Percentiles rank a stretch among this genome's conserved stretches.
Conservation (phyloP, 225 moss, liverwort and hornwort species). For the Ulota crispa region DNA sequence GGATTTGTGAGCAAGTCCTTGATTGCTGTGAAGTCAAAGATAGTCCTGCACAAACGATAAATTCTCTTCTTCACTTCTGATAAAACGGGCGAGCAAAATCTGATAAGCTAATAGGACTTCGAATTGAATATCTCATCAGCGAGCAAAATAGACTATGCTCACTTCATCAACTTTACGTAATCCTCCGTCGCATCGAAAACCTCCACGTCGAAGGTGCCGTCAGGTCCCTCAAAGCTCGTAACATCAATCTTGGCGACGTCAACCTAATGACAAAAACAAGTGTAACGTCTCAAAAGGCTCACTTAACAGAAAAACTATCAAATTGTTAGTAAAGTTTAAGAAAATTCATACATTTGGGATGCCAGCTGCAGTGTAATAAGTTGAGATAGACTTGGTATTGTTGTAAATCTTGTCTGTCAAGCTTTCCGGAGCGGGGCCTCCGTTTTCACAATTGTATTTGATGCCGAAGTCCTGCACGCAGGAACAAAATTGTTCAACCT, state of each 20-base stretch:
- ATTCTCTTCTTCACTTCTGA: neutral
- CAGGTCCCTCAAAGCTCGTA: slow-evolving; percentile 73
- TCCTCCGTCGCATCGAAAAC: slow-evolving; percentile 94
- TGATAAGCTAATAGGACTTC: neutral
- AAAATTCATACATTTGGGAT: slow-evolving; percentile 67
- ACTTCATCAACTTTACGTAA: slow-evolving; percentile 90
- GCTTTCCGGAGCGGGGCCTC: slow-evolving; percentile 90
- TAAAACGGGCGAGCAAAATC: neutral
- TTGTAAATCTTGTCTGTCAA: slow-evolving; percentile 81
- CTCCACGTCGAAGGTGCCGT: slow-evolving; percentile 75
- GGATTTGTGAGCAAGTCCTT: slow-evolving; percentile 72
- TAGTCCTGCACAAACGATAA: slow-evolving; percentile 43
- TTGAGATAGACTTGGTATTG: slow-evolving; percentile 70
- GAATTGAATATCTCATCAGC: neutral
- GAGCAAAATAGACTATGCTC: slow-evolving; percentile 17
- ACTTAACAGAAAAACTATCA: neutral
- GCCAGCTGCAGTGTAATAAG: slow-evolving; percentile 69
- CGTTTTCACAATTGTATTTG: slow-evolving; percentile 98
- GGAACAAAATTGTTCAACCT: neutral
- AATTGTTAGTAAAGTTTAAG: neutral
- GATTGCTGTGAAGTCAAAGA: slow-evolving; percentile 88
- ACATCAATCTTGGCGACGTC: slow-evolving; percentile 74
- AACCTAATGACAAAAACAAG: slow-evolving; percentile 45
- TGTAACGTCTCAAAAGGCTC: neutral
- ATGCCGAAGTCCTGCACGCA: slow-evolving; percentile 87